Evolutionary conservation across 768 basidiomycete species (phyloP), one percentile per base, ranked within the genome.

Genomic region (Termitomyces sp.): DNA sequence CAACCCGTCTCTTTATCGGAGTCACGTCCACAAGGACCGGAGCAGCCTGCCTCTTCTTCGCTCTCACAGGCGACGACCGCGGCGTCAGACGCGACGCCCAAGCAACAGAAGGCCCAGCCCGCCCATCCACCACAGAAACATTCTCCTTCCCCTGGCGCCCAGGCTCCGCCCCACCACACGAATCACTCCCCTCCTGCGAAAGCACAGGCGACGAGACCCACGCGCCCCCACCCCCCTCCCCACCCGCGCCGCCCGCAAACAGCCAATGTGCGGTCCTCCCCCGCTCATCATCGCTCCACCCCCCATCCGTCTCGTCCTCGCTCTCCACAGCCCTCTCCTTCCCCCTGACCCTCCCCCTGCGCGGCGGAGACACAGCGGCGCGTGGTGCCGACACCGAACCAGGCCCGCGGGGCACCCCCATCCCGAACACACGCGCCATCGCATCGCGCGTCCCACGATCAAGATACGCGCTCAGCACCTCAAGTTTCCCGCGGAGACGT

Each of bases 251-350:
- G 1, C 66, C 62, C 0, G 79, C 83, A 58, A 87, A 89, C 3
- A 88, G 65, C 4, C 66, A 58, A 61, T 86, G 80, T 0, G 86
- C 85, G 7, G 81, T 85, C 52, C 76, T 72, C 16, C 77, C 83
- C 20, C 79, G 77, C n/a, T 78, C 82, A 48, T 81, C 80, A 45
- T 81, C 81, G 46, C 73, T 74, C 39, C 72, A 74, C 12, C 63
- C 64, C 34, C 54, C 57, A 53, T 74, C 70, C 2, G 71, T 68
- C 31, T 72, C 72, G 9, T 73, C 73, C 26, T 71, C 72, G 51
- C 69, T 73, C 22, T 72, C 72, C 31, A 61, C 10, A 39, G 57
- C 41, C 48, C 52, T n/a, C 34, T 51, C 45, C 65, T 64, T 52
- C 56, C 64, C 60, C 61, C n/a, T n/a, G n/a, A n/a, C n/a, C n/a